Evolutionary conservation across 2,329 filamentous ascomycete genomes (phyloP).

Genomic region (Colletotrichum lini): DNA sequence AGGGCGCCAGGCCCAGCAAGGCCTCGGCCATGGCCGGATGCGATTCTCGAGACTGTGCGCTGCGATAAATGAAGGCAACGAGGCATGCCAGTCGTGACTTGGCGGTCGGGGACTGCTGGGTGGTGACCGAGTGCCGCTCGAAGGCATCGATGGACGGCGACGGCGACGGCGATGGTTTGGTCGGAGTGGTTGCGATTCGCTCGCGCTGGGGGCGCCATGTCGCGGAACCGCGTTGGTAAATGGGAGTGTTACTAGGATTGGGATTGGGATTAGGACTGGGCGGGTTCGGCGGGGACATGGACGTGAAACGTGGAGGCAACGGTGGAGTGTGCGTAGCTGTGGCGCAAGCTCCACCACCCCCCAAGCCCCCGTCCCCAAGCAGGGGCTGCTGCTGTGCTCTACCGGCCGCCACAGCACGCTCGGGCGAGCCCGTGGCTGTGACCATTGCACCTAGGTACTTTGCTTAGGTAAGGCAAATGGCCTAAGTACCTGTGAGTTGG

Average conservation of each 20-base stretch:
- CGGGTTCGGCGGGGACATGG: not conserved
- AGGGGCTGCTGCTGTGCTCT: no score
- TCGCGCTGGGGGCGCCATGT: constrained; percentile 17
- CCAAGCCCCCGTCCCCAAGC: no score
- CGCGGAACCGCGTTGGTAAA: constrained; percentile 23
- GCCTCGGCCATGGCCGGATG: constrained; percentile 46
- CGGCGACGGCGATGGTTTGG: not conserved
- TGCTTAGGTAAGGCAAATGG: no score
- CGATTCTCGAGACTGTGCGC: not conserved
- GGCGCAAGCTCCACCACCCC: not conserved
- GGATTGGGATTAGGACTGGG: no score
- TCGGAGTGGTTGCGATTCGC: constrained; percentile 6
- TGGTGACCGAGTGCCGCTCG: constrained; percentile 15
- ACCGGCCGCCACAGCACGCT: no score
- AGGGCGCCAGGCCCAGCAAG: constrained; percentile 44
- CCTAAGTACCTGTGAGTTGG: no score
- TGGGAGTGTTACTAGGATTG: not conserved
- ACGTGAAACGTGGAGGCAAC: not conserved
- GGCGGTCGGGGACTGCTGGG: constrained; percentile 39
- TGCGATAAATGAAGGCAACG: constrained; percentile 4
- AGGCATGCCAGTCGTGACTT: constrained; percentile 21
- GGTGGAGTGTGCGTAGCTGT: constrained; percentile 21
- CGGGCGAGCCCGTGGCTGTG: no score
- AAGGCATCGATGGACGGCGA: constrained; percentile 15
- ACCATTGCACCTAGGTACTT: no score